Conservation (phyloP, 129 eudicot species). For the Tanacetum coccineum region DNA sequence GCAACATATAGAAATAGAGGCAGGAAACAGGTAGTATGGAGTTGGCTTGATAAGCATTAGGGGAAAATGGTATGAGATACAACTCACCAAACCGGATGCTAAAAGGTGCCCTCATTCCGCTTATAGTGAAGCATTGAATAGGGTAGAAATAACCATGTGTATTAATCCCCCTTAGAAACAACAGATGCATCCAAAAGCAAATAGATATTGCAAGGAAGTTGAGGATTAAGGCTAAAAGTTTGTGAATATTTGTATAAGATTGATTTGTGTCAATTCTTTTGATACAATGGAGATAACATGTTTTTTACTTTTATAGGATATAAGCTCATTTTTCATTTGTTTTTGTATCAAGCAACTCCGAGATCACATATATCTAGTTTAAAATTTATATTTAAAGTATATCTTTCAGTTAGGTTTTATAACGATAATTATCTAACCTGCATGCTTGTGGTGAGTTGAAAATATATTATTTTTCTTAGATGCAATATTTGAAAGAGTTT, state of each 20-base stretch:
- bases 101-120: constrained; percentile 49
- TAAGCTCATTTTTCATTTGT: too few relatives aligned
- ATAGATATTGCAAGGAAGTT: constrained; percentile 69
- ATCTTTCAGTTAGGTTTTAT: too few relatives aligned
- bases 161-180: constrained; percentile 58
- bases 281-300: constrained; percentile 14
- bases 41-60: constrained; percentile 59
- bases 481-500: too few relatives aligned
- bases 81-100: constrained; percentile 37
- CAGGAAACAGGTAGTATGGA: constrained; percentile 96
- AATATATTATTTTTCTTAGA: too few relatives aligned
- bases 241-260: constrained; percentile 32
- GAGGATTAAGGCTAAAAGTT: constrained; percentile 67
- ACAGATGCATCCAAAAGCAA: constrained; percentile 75
- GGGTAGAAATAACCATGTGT: constrained; percentile 80
- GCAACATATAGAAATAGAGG: constrained; percentile 75
- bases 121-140: constrained; percentile 66
- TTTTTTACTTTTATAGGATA: neutral
- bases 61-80: constrained; percentile 64
- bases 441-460: too few relatives aligned
- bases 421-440: too few relatives aligned
- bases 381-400: too few relatives aligned
- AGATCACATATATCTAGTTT: too few relatives aligned
- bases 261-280: constrained; percentile 25
- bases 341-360: too few relatives aligned